Base-by-base conservation (phyloP, 176 grass and related monocot genomes). In the Zoysia japonica region DNA sequence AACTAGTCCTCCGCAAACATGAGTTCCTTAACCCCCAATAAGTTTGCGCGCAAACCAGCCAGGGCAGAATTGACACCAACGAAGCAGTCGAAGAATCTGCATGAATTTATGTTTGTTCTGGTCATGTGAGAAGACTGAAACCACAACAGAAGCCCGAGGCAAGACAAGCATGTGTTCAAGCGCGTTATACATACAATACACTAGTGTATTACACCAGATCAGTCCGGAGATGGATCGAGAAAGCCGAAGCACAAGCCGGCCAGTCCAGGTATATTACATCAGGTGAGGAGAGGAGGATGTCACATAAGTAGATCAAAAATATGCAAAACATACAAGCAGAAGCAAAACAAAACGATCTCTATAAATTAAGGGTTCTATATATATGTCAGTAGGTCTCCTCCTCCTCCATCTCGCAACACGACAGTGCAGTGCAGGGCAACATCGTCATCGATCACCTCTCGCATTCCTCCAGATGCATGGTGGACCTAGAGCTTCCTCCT, bases 291-390 rank as follows among this genome's bases (percentile, higher is more conserved):
- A 20, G 49, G 49, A 64, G 45, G 76, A 19, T 17, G 38, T 52
- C 11, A 77, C 56, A 64, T 64, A 54, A 4, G 3, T 60, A 49
- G 35, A 88, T 84, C 60, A 88, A 64, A 80, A 84, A 85, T 42
- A 72, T n/a, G 74, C 46, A 41, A 80, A 56, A 56, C 40, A 38
- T 62, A 72, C 45, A 73, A 47, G 40, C 19, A 84, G 44, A 80
- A 70, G 4, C 8, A 61, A 49, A 59, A 61, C 2, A 57, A 6
- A 57, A 52, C 41, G 64, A 80, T 85, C 82, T 88, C 83, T 89
- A 85, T 73, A 85, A 72, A 85, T 85, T 81, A 72, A 89, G 43
- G 87, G 78, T 78, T 88, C 70, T 89, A 85, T 85, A 89, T 78
- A 82, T 85, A 28, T 28, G 28, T 28, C 0, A 0, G 83, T 85